Base-by-base conservation (phyloP, 305 asterid genomes). In the Vinca major region DNA sequence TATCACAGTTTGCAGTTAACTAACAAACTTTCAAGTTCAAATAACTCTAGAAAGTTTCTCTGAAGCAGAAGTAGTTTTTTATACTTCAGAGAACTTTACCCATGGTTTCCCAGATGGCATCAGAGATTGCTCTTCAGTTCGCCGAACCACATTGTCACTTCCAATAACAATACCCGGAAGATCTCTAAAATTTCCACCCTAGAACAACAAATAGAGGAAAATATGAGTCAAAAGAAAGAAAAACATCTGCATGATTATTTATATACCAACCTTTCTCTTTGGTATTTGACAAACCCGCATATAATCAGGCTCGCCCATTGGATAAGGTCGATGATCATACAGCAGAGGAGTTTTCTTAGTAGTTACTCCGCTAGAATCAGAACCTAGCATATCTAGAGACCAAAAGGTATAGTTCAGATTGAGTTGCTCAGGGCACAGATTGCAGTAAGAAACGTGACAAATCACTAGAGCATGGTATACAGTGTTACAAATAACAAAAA, bases 141-240 rank as follows among this genome's bases (percentile, higher is more conserved):
- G 88, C 68, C 65, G 72, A 66, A 66, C 81, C 37, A 61, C 84
- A 79, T 84, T 88, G 74, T 79, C 77, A 21, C 67, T 14, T 75
- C 87, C 85, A 63, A 86, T 75, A 73, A 80, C 75, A 63, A 88
- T 80, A 70, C 95, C 92, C 47, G 95, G 95, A 75, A 88, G 86
- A 78, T 88, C 90, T 77, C 91, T 78, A 78, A 78, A 84, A 81
- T 74, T 78, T 50, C 92, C 95, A 69, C 92, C 95, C 95, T 88
- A 75, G 40, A 51, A 40, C 19, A 61, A 61, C 14, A 63, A 14
- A 72, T 73, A 74, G 65, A 76, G 74, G 48, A 56, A 74, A 63
- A 65, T 45, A 71, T 49, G 13, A 20, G 40, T 52, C 53, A 52
- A 44, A 74, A 50, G 66, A 68, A 11, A 20, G 41, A 63, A 72